Conservation (phyloP, 2,329 filamentous ascomycete species). For the Aspergillus luchuensis region DNA sequence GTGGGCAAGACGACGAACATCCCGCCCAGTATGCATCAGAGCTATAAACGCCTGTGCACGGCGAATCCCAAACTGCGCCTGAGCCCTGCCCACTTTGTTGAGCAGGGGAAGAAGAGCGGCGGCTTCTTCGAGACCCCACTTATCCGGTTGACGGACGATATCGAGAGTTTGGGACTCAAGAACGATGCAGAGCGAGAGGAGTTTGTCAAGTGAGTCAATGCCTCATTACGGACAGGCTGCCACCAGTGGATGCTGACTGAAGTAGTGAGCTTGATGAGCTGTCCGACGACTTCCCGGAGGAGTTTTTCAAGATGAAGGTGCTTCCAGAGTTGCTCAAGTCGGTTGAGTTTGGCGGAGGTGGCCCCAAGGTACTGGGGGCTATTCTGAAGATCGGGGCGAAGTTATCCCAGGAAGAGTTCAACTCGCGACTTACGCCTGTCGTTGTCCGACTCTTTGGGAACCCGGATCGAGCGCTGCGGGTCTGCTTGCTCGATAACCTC, state of each 20-base stretch:
- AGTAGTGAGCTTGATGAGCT: constrained; percentile 74
- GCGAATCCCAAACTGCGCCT: constrained; percentile 86
- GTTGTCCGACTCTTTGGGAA: constrained; percentile 85
- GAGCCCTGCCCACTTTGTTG: constrained; percentile 81
- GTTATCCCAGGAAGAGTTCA: constrained; percentile 86
- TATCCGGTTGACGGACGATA: constrained; percentile 88
- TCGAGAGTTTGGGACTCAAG: constrained; percentile 91
- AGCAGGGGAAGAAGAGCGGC: constrained; percentile 78
- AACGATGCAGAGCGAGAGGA: constrained; percentile 78
- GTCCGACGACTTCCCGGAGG: constrained; percentile 92
- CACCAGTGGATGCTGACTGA: constrained; percentile 24
- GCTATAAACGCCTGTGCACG: constrained; percentile 86
- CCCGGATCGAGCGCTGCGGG: constrained; percentile 86
- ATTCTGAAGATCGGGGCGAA: constrained; percentile 91
- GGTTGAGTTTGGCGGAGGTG: constrained; percentile 96
- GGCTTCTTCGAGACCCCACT: constrained; percentile 92
- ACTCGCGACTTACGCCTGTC: constrained; percentile 78
- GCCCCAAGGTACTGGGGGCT: constrained; percentile 82
- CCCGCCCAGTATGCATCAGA: constrained; percentile 83
- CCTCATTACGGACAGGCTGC: not conserved
- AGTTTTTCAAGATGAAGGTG: constrained; percentile 97
- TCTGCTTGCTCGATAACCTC: constrained; percentile 86
- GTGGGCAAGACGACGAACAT: constrained; percentile 83
- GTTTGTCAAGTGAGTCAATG: constrained; percentile 67
- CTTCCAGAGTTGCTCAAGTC: constrained; percentile 95